Percentiles rank a stretch among this genome's conserved stretches.
These are phyloP conservation scores for Arthroderma sp. DNA, from an alignment of 2,329 filamentous ascomycete species.

Conservation along the genomic window DNA sequence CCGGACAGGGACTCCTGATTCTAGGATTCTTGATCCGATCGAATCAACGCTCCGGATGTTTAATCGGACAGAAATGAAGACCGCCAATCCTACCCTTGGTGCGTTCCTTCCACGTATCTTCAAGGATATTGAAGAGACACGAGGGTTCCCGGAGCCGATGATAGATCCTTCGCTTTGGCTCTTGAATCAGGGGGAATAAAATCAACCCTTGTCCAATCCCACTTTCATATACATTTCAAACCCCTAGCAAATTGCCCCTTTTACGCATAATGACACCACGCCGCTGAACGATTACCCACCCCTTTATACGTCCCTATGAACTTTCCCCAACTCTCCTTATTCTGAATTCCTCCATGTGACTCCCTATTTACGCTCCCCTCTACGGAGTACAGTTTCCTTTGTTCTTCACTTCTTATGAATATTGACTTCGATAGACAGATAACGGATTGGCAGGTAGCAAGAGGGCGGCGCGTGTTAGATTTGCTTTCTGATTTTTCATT, in stretches of 20 bases:
- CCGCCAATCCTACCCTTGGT: slow-evolving; percentile 1
- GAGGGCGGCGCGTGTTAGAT: too few relatives aligned
- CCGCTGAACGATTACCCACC: not conserved
- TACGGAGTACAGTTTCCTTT: too few relatives aligned
- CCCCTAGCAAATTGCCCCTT: not conserved
- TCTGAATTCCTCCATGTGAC: too few relatives aligned
- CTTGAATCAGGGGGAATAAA: slow-evolving; percentile 1
- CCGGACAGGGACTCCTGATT: slow-evolving; percentile 1
- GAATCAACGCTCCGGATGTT: not conserved
- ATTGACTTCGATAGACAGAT: too few relatives aligned
- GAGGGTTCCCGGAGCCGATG: not conserved
- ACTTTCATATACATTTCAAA: not conserved
- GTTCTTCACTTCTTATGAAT: too few relatives aligned
- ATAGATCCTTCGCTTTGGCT: slow-evolving; percentile 5
- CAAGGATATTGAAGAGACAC: slow-evolving; percentile 2
- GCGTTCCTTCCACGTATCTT: slow-evolving; percentile 4
- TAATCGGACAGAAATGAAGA: slow-evolving; percentile 4
- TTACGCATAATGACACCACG: not conserved
- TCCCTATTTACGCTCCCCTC: too few relatives aligned
- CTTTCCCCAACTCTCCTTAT: too few relatives aligned
- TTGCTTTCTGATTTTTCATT: too few relatives aligned
- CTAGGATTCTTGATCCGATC: not conserved
- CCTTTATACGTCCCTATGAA: too few relatives aligned
- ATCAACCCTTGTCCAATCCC: too few relatives aligned
- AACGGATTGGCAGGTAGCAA: too few relatives aligned